Evolutionary conservation across 140 eudicot species (phyloP).

Genomic region (Oenanthe javanica): DNA sequence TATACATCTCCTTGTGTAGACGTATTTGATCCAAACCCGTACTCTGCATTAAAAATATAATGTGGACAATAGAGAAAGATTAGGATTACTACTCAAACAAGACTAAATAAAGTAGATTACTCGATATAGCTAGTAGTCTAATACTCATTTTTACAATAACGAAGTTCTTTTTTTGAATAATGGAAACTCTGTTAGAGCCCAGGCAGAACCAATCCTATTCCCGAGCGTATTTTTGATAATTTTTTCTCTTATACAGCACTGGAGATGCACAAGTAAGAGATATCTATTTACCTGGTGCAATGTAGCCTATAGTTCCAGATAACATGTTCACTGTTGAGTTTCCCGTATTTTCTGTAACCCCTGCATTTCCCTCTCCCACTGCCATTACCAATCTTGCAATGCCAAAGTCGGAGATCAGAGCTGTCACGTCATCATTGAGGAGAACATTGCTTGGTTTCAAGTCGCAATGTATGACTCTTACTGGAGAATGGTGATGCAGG

Average conservation of each 20-base stretch:
- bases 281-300: conserved; percentile 43
- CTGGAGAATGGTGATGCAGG: conserved; percentile 53
- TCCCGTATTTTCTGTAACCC: conserved; percentile 25
- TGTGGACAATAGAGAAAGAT: not conserved
- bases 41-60: conserved; percentile 29
- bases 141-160: not conserved
- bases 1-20: conserved; percentile 53
- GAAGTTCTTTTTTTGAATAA: not conserved
- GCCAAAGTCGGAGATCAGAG: conserved; percentile 58
- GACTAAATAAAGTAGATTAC: not conserved
- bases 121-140: not conserved
- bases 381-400: conserved; percentile 43
- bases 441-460: conserved; percentile 64
- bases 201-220: not conserved
- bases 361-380: conserved; percentile 26
- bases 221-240: not conserved
- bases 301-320: conserved; percentile 60
- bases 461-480: conserved; percentile 57
- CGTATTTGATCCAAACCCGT: conserved; percentile 41
- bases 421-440: conserved; percentile 49
- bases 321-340: conserved; percentile 39
- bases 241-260: not conserved
- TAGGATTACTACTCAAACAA: not conserved
- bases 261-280: not conserved
- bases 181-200: not conserved